phyloP scores from a whole-genome alignment of 2,329 filamentous ascomycete genomes.

The Chaetomium globosum region DNA sequence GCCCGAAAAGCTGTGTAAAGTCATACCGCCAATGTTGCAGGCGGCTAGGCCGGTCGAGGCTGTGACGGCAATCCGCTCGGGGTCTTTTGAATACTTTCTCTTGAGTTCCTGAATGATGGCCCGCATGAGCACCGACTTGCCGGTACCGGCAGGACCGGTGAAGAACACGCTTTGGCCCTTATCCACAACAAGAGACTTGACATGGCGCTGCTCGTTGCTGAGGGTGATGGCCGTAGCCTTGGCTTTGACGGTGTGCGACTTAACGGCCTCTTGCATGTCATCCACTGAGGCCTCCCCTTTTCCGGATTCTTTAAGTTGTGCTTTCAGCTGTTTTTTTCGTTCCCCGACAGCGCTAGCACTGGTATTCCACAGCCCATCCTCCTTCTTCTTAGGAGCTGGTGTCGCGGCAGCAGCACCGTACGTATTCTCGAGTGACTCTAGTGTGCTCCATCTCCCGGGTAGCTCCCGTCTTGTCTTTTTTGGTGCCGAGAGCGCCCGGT shows the following conservation, averaged over 20 bases:
- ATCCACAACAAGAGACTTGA: slow-evolving; percentile 80
- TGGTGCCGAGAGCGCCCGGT: slow-evolving; percentile 40
- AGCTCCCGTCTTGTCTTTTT: slow-evolving; percentile 60
- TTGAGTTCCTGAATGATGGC: slow-evolving; percentile 83
- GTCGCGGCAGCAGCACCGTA: slow-evolving; percentile 40
- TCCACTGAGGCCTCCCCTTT: slow-evolving; percentile 49
- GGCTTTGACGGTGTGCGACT: slow-evolving; percentile 40
- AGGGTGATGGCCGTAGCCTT: slow-evolving; percentile 63
- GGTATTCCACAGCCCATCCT: slow-evolving; percentile 65
- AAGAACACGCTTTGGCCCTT: slow-evolving; percentile 91
- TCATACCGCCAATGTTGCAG: slow-evolving; percentile 95
- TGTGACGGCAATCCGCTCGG: slow-evolving; percentile 86
- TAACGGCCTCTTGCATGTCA: slow-evolving; percentile 49
- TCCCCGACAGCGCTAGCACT: slow-evolving; percentile 75
- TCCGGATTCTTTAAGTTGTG: slow-evolving; percentile 56
- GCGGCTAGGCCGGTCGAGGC: slow-evolving; percentile 94
- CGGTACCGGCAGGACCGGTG: slow-evolving; percentile 92
- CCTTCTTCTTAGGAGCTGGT: slow-evolving; percentile 43
- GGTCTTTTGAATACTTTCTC: slow-evolving; percentile 73
- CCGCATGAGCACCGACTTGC: slow-evolving; percentile 93
- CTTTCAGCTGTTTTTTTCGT: slow-evolving; percentile 74
- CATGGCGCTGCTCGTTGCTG: slow-evolving; percentile 82
- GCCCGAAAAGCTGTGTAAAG: slow-evolving; percentile 91
- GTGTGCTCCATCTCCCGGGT: slow-evolving; percentile 1
- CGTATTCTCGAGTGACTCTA: slow-evolving; percentile 43